Percentiles rank a stretch among this genome's conserved stretches.
phyloP scores from a whole-genome alignment of 2,329 filamentous ascomycete genomes.

The Cordyceps cicadae region DNA sequence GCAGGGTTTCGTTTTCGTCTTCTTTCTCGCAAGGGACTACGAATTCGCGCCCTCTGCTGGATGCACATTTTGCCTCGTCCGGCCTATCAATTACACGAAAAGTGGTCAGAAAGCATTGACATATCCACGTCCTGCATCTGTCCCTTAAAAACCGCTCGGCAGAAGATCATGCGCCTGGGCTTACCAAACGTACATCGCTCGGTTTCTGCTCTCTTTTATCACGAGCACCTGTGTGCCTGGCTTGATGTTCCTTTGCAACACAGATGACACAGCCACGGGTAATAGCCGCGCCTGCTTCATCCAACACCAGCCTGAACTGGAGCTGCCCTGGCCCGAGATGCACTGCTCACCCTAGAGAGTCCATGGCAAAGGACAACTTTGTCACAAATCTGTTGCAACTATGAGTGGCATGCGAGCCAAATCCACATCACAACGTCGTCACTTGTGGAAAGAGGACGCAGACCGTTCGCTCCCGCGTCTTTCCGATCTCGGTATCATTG shows the following conservation, averaged over 20 bases:
- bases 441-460: background rate
- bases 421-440: background rate
- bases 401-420: background rate
- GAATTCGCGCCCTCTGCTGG: background rate
- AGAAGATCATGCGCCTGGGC: slow-evolving; percentile 1
- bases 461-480: slow-evolving; percentile 6
- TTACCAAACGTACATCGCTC: background rate
- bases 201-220: background rate
- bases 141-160: background rate
- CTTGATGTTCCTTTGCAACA: background rate
- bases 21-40: background rate
- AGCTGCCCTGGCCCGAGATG: background rate
- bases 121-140: background rate
- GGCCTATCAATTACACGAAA: background rate
- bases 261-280: background rate
- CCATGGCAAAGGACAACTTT: background rate
- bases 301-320: background rate
- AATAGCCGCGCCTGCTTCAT: background rate
- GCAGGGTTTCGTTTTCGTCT: slow-evolving; percentile 4
- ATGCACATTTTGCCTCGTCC: background rate
- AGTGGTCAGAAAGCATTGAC: slow-evolving; percentile 3
- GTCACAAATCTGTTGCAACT: background rate
- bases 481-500: slow-evolving; percentile 10
- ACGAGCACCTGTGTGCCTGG: background rate
- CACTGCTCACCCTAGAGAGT: background rate